Base-by-base conservation (phyloP, 495 filamentous ascomycete species). In the Talaromyces adpressus region DNA sequence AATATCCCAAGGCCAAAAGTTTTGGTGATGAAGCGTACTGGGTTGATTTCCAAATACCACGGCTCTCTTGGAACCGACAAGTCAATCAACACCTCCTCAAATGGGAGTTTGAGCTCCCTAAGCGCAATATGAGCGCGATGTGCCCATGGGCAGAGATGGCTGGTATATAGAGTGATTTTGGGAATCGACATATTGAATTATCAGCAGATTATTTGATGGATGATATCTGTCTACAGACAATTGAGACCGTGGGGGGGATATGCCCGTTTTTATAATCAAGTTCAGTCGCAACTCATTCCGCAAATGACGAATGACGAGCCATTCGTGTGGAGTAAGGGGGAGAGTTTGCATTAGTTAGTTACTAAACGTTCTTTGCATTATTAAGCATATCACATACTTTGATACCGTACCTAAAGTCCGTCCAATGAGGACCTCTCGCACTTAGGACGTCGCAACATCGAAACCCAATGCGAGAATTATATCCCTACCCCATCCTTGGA, bases 41-140 rank as follows among this genome's bases (percentile, higher is more conserved):
- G 92, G 76, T 96, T 97, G 71, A 97, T 77, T 57, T 89, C 80
- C 4, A 95, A 83, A 72, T 95, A 96, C 82, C 90, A 92, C n/a
- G 84, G 78, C 57, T 90, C 89, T 9, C 91, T 87, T 0, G 92
- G 92, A 4, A 68, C 81, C 66, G 73, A 68, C 53, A 97, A 81
- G 70, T 92, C 88, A 70, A 96, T 92, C 60, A 85, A 86, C 67
- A 92, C 89, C 67, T 93, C 89, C 65, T 93, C 86, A 66, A 85
- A 94, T 1, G 87, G 82, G 20, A 96, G 69, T 29, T 83, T 81
- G 12, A 92, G 82, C 64, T 85, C 82, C 69, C 79, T 69, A 77
- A 91, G 94, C 58, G 89, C 90, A 9, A 74, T 75, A 78, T 95
- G 56, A 58, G 84, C 89, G 23, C 91, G 87, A 69, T 94, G 90